A percentile compares a stretch with the other conserved stretches of the same genome.
Evolutionary conservation across 1,284 basidiomycete species (phyloP).

Genomic region (Pseudozyma tsukubaensis): DNA sequence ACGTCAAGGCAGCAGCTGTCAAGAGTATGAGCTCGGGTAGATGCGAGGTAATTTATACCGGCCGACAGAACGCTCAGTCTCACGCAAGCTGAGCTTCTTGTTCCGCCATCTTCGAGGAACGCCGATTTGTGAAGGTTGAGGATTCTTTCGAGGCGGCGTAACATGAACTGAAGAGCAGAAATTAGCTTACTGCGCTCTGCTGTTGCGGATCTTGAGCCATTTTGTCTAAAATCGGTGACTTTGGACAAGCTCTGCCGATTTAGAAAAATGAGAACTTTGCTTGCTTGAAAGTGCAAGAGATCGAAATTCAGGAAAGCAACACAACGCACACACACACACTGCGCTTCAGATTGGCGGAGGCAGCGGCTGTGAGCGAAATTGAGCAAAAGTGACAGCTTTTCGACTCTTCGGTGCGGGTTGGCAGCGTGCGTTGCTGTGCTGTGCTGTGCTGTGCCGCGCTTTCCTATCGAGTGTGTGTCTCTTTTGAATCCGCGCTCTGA

Average conservation of each 20-base stretch:
- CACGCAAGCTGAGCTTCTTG: background rate
- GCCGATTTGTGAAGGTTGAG: too few species aligned
- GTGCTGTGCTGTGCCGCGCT: background rate
- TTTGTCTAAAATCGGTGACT: background rate
- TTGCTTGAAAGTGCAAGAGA: background rate
- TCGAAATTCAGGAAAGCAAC: background rate
- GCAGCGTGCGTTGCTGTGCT: background rate
- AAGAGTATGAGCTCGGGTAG: background rate
- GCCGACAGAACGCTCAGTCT: background rate
- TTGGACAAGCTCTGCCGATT: background rate
- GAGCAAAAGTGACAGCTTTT: conserved; percentile 3
- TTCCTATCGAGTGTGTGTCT: background rate
- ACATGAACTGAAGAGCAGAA: background rate
- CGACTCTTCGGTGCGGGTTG: background rate
- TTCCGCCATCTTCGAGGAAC: conserved; percentile 15
- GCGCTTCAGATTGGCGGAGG: background rate
- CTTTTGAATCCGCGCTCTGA: too few species aligned
- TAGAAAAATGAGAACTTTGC: background rate
- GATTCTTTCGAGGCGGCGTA: too few species aligned
- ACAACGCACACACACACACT: background rate
- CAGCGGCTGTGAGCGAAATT: background rate
- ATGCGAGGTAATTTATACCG: background rate
- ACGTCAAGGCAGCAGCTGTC: background rate
- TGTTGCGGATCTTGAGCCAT: background rate
- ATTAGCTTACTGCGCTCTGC: background rate